Base-by-base conservation (phyloP, 192 early-diverging fungal species). In the Coemansia sp. region DNA sequence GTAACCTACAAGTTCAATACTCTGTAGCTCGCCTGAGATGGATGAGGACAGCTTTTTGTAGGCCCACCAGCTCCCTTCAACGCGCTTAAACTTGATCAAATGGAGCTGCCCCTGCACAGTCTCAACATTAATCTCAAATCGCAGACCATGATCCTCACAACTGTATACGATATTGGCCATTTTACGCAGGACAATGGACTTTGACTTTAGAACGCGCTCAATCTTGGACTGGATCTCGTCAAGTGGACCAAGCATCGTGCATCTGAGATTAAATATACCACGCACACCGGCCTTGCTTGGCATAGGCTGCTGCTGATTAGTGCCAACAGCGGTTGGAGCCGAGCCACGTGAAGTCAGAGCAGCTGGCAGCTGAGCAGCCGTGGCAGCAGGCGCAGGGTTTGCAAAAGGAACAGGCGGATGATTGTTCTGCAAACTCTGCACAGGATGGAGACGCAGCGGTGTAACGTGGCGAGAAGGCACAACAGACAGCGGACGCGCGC, bases 21-120 rank as follows among this genome's bases (percentile, higher is more conserved):
- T 66, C 46, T 78, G 71, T 19, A 78, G 56, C 33, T 78, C 76
- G n/a, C 73, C 67, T 10, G 71, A 66, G 21, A 78, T 63, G 19
- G 77, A 68, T n/a, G 74, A 64, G 24, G 72, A 68, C 6, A 74
- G 68, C 36, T 79, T 79, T 51, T 79, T 79, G 31, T 74, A 79
- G 0, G 61, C 68, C 68, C 71, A 79, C 77, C 77, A 79, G 51
- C 58, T 71, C 8, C 77, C 77, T 46, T 74, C 68, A 14, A 74
- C 8, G 19, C 77, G 71, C 65, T 79, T 79, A 22, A 79, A 70
- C 29, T 70, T 66, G 54, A 79, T 71, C 14, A 72, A 74, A 53
- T 79, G 77, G 25, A 79, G 51, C 20, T 79, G 71, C 0, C 77
- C 77, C 58, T 79, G 71, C 11, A 74, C 68, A 4, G 64, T 66